Evolutionary conservation across 2,329 filamentous ascomycete genomes (phyloP).

Genomic region (Leptographium lundbergii): DNA sequence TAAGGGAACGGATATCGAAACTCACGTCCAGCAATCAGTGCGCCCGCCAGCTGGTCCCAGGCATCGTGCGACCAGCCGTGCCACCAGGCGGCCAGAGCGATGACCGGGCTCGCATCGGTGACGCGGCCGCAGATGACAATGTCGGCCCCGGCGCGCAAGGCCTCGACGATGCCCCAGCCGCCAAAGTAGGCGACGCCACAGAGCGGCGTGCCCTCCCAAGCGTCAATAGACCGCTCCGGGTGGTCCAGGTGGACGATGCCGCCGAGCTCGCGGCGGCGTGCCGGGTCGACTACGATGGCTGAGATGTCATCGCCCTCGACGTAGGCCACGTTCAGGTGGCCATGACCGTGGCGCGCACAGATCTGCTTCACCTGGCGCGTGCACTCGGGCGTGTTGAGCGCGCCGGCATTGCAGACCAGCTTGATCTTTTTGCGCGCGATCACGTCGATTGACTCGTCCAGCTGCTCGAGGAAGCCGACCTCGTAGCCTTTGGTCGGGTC

Average conservation of each 20-base stretch:
- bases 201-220: neutral
- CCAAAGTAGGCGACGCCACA: conserved; percentile 39
- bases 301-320: conserved; percentile 32
- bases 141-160: conserved; percentile 28
- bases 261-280: neutral
- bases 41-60: conserved; percentile 35
- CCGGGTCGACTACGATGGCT: conserved; percentile 6
- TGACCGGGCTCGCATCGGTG: conserved; percentile 32
- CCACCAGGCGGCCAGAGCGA: conserved; percentile 44
- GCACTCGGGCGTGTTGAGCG: conserved; percentile 30
- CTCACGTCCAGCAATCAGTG: conserved; percentile 30
- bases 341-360: neutral
- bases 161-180: conserved; percentile 31
- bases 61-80: conserved; percentile 35
- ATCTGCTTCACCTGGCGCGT: neutral
- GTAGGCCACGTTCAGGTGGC: conserved; percentile 26
- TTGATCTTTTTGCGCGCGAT: conserved; percentile 30
- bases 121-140: conserved; percentile 34
- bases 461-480: conserved; percentile 3
- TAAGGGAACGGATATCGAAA: neutral
- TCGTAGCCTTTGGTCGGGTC: neutral
- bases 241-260: conserved; percentile 1
- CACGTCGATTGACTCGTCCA: conserved; percentile 7
- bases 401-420: conserved; percentile 35
- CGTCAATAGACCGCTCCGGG: neutral